Conservation (phyloP, 2,329 filamentous ascomycete genomes). For the Seiridium unicorne region DNA sequence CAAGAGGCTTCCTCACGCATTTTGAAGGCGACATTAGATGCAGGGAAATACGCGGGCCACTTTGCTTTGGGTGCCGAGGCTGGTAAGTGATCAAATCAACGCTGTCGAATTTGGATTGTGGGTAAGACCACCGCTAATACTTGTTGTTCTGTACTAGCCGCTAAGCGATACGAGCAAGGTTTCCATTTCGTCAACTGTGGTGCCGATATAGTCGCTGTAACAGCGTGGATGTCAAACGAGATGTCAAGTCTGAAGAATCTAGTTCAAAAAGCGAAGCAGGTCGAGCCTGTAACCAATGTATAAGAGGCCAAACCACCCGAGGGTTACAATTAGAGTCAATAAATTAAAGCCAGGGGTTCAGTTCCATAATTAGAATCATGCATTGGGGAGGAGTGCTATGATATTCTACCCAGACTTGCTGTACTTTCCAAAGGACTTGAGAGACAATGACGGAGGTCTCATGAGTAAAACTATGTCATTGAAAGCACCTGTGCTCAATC, state of each 20-base stretch:
- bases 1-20: conserved; percentile 25
- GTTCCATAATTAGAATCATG: too few relatives aligned
- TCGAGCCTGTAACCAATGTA: neutral
- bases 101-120: too few relatives aligned
- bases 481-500: too few relatives aligned
- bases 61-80: conserved; percentile 29
- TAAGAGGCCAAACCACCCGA: neutral
- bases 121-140: neutral
- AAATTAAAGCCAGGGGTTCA: too few relatives aligned
- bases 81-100: conserved; percentile 5
- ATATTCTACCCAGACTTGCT: too few relatives aligned
- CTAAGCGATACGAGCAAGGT: conserved; percentile 23
- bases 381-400: too few relatives aligned
- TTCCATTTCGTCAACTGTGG: conserved; percentile 36
- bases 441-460: too few relatives aligned
- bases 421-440: too few relatives aligned
- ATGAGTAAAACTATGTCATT: too few relatives aligned
- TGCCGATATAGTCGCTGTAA: conserved; percentile 34
- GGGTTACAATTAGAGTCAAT: neutral
- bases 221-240: conserved; percentile 31
- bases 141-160: conserved; percentile 14
- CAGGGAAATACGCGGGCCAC: conserved; percentile 32
- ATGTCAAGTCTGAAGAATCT: conserved; percentile 23
- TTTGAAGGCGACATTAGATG: conserved; percentile 24
- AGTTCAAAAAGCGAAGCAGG: conserved; percentile 7